A percentile compares a stretch with the other conserved stretches of the same genome.
These are phyloP conservation scores for Actinidia chinensis DNA, from an alignment of 179 eudicot species.

Conservation along the genomic window DNA sequence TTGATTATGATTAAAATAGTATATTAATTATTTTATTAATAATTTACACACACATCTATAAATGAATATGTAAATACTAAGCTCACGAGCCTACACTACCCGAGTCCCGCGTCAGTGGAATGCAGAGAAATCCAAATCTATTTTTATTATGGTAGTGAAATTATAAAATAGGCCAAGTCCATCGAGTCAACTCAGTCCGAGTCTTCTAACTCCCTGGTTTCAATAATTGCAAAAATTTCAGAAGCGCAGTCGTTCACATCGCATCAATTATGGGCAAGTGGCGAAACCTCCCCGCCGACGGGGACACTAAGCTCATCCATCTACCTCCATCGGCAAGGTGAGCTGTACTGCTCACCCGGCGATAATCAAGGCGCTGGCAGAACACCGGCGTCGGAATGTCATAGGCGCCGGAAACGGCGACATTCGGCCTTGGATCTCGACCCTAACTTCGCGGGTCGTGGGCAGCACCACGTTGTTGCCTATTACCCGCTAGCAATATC, in stretches of 20 bases:
- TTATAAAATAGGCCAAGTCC: too few relatives aligned
- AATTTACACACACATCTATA: too few relatives aligned
- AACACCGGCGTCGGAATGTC: slow-evolving; percentile 71
- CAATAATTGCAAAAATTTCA: slow-evolving; percentile 12
- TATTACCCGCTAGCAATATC: slow-evolving; percentile 46
- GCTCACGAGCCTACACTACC: too few relatives aligned
- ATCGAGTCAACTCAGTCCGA: not conserved
- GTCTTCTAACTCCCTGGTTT: not conserved
- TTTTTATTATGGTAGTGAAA: too few relatives aligned
- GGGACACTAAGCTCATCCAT: slow-evolving; percentile 55
- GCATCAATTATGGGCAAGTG: slow-evolving; percentile 73
- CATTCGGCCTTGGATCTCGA: slow-evolving; percentile 72
- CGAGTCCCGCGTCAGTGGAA: too few relatives aligned
- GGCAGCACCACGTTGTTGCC: slow-evolving; percentile 58
- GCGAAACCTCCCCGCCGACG: slow-evolving; percentile 82
- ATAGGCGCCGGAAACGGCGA: slow-evolving; percentile 82
- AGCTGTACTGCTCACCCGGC: slow-evolving; percentile 79
- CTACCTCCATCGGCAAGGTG: slow-evolving; percentile 62
- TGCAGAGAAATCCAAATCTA: too few relatives aligned
- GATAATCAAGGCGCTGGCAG: slow-evolving; percentile 64
- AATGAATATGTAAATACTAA: too few relatives aligned
- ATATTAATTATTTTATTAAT: too few relatives aligned
- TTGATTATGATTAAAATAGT: too few relatives aligned
- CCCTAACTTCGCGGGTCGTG: slow-evolving; percentile 72
- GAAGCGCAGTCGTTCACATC: slow-evolving; percentile 34